A percentile compares a stretch with the other conserved stretches of the same genome.
Evolutionary conservation across 306 rosid genomes (phyloP).

Genomic region (Rosa chinensis): DNA sequence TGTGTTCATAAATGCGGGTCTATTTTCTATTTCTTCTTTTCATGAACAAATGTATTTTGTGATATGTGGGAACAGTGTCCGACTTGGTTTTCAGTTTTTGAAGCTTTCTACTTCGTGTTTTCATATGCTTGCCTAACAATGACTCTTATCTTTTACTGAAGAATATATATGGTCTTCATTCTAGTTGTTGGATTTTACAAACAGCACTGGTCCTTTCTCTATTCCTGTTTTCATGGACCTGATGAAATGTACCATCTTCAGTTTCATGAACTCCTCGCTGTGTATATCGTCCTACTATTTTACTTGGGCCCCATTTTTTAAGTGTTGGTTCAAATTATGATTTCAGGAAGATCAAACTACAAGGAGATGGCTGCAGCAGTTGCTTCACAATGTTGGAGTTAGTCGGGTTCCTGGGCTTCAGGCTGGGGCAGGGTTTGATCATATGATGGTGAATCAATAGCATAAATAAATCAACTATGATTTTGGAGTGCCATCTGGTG

Average conservation of each 20-base stretch:
- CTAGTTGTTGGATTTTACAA: not conserved
- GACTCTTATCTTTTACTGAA: not conserved
- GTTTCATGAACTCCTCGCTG: not conserved
- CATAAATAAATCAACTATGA: not conserved
- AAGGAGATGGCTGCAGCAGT: conserved; percentile 67
- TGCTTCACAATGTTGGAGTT: conserved; percentile 61
- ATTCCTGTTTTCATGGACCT: not conserved
- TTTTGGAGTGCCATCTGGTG: conserved; percentile 10
- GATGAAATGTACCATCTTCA: not conserved
- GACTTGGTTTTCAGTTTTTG: not conserved
- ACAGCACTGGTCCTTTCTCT: not conserved
- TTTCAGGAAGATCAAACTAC: conserved; percentile 75
- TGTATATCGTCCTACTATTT: not conserved
- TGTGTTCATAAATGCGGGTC: not conserved
- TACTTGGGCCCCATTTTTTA: conserved; percentile 2
- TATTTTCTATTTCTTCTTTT: not conserved
- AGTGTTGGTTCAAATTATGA: conserved; percentile 2
- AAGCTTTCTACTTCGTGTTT: not conserved
- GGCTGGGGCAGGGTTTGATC: conserved; percentile 59
- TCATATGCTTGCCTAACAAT: not conserved
- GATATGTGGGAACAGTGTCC: not conserved
- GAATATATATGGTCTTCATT: not conserved
- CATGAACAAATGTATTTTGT: not conserved
- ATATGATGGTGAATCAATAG: conserved; percentile 38
- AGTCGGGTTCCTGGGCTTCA: conserved; percentile 44